Base-by-base conservation (phyloP, 2,329 filamentous ascomycete species). In the Mycosphaerella sp. region DNA sequence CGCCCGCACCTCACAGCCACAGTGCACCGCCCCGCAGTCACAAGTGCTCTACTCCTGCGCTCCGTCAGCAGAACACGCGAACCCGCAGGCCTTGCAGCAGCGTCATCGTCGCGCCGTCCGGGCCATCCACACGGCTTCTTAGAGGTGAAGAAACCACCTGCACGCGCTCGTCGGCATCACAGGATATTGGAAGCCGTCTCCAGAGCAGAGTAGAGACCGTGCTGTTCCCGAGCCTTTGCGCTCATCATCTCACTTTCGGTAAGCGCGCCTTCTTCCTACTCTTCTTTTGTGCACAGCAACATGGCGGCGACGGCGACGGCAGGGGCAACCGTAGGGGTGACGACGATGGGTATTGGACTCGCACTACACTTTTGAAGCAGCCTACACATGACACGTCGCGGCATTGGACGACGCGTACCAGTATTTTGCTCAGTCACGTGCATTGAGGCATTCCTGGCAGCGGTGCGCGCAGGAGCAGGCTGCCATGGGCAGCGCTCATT, bases 201-300 rank as follows among this genome's bases (percentile, higher is more conserved):
- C 53, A 57, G 53, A 45, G 45, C 53, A 54, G 56, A 59, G 53
- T 48, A 52, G 56, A 58, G 53, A 45, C 29, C 45, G 46, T 48
- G 51, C 46, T 44, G 56, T 54, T 53, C 47, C 45, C 59, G 64
- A 64, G 65, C 64, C 64, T 63, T 61, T 62, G 66, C 60, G 64
- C 65, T 67, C 64, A 57, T 59, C 41, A 53, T 55, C 60, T 46
- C 58, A 59, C 59, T 61, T 62, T 65, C 63, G 61, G 63, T 66
- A 66, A 34, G 63, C 61, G 42, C 26, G 23, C 39, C 51, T 54
- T 51, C 40, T 48, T 54, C 36, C 12, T 26, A 29, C 26, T 29
- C 26, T 44, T 11, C 23, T 12, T 43, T 12, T 12, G n/a, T 21
- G 5, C 11, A 26, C 17, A 7, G 17, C 42, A 2, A 26, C 21